phyloP scores from a whole-genome alignment of 495 filamentous ascomycete genomes.

The Clohesyomyces aquaticus region DNA sequence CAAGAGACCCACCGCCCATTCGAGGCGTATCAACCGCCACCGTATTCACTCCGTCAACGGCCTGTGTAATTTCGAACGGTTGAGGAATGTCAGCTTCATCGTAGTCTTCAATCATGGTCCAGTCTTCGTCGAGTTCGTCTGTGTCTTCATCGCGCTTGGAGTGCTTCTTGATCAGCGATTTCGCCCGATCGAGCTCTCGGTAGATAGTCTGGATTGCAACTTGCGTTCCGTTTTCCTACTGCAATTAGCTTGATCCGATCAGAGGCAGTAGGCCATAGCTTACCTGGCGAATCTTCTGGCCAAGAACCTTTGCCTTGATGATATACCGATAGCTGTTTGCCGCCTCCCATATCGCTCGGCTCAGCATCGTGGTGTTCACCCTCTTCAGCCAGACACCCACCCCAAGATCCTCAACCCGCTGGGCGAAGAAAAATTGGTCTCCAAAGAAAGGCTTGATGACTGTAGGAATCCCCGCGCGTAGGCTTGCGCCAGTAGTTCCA shows the following conservation, averaged over 20 bases:
- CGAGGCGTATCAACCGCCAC: constrained; percentile 7
- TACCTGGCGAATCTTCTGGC: constrained; percentile 85
- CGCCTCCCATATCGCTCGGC: constrained; percentile 87
- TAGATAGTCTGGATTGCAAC: constrained; percentile 92
- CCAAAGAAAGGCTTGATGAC: constrained; percentile 98
- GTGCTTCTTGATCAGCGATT: constrained; percentile 73
- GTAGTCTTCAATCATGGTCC: constrained; percentile 35
- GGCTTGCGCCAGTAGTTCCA: constrained; percentile 91
- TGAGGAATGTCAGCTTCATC: constrained; percentile 21
- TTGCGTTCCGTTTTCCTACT: constrained; percentile 83
- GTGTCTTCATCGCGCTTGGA: constrained; percentile 48
- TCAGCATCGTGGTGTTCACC: constrained; percentile 80
- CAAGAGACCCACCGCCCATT: constrained; percentile 16
- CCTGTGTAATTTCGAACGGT: constrained; percentile 14
- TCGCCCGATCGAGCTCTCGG: constrained; percentile 95
- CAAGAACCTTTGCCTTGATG: constrained; percentile 75
- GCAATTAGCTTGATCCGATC: constrained; percentile 24
- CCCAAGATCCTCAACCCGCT: constrained; percentile 85
- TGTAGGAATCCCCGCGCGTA: constrained; percentile 89
- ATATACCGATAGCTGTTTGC: constrained; percentile 90
- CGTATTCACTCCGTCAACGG: constrained; percentile 16
- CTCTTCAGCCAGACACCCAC: constrained; percentile 90
- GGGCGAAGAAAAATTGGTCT: constrained; percentile 95
- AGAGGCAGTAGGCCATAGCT: constrained; percentile 40
- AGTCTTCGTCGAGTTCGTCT: constrained; percentile 56